Evolutionary conservation across 352 stramenopile genomes (phyloP).

Genomic region (Phytophthora megakarya): DNA sequence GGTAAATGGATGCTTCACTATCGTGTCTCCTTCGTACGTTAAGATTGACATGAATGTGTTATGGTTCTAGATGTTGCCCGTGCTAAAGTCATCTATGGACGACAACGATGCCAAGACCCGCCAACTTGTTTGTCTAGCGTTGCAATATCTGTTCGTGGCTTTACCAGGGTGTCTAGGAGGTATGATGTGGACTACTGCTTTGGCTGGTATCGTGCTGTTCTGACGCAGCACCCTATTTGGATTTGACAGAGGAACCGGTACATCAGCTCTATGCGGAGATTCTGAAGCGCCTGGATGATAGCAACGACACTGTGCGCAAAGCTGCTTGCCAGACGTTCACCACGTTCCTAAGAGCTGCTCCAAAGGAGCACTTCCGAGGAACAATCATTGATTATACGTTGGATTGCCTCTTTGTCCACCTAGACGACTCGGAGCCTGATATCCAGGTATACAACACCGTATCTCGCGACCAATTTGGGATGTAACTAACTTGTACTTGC

Average conservation of each 20-base stretch:
- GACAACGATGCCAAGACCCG: conserved; percentile 89
- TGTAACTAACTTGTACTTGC: conserved; percentile 9
- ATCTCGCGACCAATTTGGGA: not conserved
- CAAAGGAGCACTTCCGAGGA: conserved; percentile 84
- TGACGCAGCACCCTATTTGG: conserved; percentile 9
- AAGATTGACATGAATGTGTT: not conserved
- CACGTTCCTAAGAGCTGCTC: conserved; percentile 85
- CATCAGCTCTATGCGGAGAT: conserved; percentile 92
- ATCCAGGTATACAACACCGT: conserved; percentile 65
- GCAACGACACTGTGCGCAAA: conserved; percentile 89
- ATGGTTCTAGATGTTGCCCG: conserved; percentile 73
- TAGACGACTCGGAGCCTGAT: conserved; percentile 87
- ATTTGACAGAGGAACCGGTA: conserved; percentile 81
- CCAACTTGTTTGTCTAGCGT: conserved; percentile 85
- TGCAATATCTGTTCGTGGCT: conserved; percentile 89
- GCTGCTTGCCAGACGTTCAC: conserved; percentile 87
- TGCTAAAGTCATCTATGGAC: conserved; percentile 89
- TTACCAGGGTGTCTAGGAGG: conserved; percentile 76
- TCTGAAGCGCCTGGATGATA: conserved; percentile 93
- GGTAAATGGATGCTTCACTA: too few relatives aligned
- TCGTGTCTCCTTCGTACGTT: not conserved
- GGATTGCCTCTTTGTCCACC: conserved; percentile 91
- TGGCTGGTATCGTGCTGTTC: not conserved
- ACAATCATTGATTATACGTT: conserved; percentile 92
- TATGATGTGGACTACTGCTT: conserved; percentile 23